These are phyloP conservation scores for Diplodia seriata DNA, from an alignment of 2,329 filamentous ascomycete species.

Conservation along the genomic window DNA sequence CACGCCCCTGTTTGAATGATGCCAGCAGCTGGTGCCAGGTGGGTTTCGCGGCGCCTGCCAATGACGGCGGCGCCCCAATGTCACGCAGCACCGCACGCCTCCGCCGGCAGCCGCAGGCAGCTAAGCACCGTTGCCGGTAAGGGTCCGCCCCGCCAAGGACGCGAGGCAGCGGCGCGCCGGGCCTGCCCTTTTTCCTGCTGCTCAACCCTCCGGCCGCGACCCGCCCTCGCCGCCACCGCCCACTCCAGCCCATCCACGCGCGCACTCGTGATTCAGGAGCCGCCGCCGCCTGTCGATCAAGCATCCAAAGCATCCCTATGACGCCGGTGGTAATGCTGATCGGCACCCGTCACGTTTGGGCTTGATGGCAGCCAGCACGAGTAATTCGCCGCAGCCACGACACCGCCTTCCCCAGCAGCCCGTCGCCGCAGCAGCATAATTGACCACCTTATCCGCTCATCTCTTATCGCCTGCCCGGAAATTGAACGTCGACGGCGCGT, in stretches of 20 bases:
- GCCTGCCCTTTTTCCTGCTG: neutral
- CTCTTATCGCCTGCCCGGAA: constrained; percentile 10
- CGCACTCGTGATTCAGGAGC: constrained; percentile 18
- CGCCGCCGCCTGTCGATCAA: constrained; percentile 22
- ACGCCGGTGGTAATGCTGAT: constrained; percentile 29
- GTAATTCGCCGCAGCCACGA: constrained; percentile 7
- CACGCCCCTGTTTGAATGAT: constrained; percentile 10
- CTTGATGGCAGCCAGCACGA: constrained; percentile 20
- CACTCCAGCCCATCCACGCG: constrained; percentile 9
- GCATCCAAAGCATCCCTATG: constrained; percentile 11
- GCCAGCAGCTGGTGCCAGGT: neutral
- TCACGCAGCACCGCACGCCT: constrained; percentile 3
- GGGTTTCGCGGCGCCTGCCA: neutral
- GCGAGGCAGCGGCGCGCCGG: neutral
- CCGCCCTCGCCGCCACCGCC: neutral
- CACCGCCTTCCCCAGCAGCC: constrained; percentile 21
- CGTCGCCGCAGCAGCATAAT: neutral
- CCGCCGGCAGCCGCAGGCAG: constrained; percentile 2
- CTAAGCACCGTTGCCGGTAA: neutral
- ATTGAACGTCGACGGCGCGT: neutral
- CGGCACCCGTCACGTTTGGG: constrained; percentile 24
- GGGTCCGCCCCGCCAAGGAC: neutral
- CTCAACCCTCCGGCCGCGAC: neutral
- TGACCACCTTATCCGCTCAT: constrained; percentile 14
- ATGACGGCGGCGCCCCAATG: constrained; percentile 1